Evolutionary conservation across 2,329 filamentous ascomycete species (phyloP).

Genomic region (Sporothrix sp.): DNA sequence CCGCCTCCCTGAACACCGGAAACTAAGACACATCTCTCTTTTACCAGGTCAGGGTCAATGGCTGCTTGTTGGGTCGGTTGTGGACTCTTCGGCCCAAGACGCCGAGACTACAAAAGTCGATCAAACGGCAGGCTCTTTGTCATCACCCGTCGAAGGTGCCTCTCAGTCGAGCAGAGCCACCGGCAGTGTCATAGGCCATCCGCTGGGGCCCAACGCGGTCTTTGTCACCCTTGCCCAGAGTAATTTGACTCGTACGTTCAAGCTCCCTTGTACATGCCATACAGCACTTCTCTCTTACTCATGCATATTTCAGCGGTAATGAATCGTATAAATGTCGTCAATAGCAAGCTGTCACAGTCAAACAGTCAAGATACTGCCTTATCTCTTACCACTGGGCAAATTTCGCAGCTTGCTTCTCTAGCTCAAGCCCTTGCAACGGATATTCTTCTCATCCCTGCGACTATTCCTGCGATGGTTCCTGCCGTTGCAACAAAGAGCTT

Average conservation of each 20-base stretch:
- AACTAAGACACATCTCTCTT: not conserved
- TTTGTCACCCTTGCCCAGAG: slow-evolving; percentile 15
- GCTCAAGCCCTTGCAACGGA: slow-evolving; percentile 50
- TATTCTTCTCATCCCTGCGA: slow-evolving; percentile 6
- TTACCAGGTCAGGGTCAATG: slow-evolving; percentile 53
- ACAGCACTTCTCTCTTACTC: too few species aligned
- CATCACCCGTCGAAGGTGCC: slow-evolving; percentile 62
- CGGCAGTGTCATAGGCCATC: slow-evolving; percentile 70
- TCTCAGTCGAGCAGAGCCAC: slow-evolving; percentile 57
- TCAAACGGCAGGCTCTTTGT: slow-evolving; percentile 63
- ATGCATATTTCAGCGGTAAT: slow-evolving; percentile 8
- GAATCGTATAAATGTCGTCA: slow-evolving; percentile 15
- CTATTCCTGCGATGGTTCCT: slow-evolving; percentile 32
- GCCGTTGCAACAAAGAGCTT: slow-evolving; percentile 4
- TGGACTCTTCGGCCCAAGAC: slow-evolving; percentile 41
- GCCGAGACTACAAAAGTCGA: slow-evolving; percentile 50
- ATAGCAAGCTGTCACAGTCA: slow-evolving; percentile 4
- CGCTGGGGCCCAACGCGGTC: slow-evolving; percentile 47
- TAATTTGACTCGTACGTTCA: slow-evolving; percentile 17
- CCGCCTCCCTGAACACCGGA: not conserved
- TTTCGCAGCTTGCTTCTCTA: slow-evolving; percentile 47
- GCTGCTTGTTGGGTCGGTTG: slow-evolving; percentile 88
- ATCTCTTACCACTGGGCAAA: slow-evolving; percentile 62
- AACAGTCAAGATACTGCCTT: slow-evolving; percentile 28
- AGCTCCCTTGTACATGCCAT: too few species aligned